A percentile compares a stretch with the other conserved stretches of the same genome.
These are phyloP conservation scores for Lepidium didymum DNA, from an alignment of 345 rosid genomes.

Conservation along the genomic window DNA sequence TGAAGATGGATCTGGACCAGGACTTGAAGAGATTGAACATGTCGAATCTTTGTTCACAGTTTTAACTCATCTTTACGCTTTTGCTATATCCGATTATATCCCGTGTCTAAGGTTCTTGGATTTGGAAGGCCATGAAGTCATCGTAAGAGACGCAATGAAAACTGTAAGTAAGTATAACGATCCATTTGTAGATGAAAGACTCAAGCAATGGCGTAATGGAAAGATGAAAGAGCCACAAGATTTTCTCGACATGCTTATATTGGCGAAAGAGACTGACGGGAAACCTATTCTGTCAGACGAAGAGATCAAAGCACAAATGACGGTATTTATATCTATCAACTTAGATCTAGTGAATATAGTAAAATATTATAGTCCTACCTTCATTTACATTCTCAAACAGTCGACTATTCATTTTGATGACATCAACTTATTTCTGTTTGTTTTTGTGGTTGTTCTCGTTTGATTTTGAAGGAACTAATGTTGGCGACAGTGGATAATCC, in stretches of 20 bases:
- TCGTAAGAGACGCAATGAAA: slow-evolving; percentile 14
- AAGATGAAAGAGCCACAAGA: slow-evolving; percentile 26
- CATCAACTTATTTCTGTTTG: background rate
- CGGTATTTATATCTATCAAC: slow-evolving; percentile 21
- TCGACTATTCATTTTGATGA: background rate
- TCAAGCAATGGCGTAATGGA: slow-evolving; percentile 32
- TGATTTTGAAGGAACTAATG: slow-evolving; percentile 41
- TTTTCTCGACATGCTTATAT: slow-evolving; percentile 36
- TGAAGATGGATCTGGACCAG: slow-evolving; percentile 37
- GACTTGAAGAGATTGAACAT: slow-evolving; percentile 41
- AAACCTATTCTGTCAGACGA: slow-evolving; percentile 31
- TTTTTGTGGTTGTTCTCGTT: background rate
- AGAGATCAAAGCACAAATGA: slow-evolving; percentile 45
- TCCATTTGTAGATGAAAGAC: slow-evolving; percentile 44
- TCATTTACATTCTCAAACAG: background rate
- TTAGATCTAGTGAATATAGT: background rate
- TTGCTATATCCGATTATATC: slow-evolving; percentile 45
- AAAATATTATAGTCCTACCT: too few species aligned
- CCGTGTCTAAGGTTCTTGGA: slow-evolving; percentile 39
- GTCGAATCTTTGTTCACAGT: slow-evolving; percentile 35
- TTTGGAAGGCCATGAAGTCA: slow-evolving; percentile 47
- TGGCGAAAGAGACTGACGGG: slow-evolving; percentile 24
- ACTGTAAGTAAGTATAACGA: slow-evolving; percentile 39
- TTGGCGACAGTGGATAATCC: slow-evolving; percentile 49
- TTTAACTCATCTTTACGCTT: slow-evolving; percentile 32